Evolutionary conservation across 1,284 basidiomycete species (phyloP), one percentile per base, ranked within the genome.

Genomic region (Heterobasidion annosum): DNA sequence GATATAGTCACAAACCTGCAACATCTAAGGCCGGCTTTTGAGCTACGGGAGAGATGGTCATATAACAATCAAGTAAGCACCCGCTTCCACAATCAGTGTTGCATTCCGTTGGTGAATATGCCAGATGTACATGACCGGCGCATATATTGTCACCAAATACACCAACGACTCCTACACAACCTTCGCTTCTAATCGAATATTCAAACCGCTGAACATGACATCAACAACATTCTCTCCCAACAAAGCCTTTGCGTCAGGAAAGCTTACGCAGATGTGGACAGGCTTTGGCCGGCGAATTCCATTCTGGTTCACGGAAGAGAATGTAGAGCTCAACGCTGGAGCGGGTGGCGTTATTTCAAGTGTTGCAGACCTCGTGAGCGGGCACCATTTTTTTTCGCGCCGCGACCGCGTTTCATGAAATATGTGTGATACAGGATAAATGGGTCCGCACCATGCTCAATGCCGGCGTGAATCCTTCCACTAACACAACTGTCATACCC

Each of bases 361-460:
- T 43, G 56, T 59, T 3, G 55, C 59, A 32, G 66, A 67, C 46
- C 49, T 67, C 59, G 63, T 65, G 44, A 13, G 61, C 32, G 5
- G n/a, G 10, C 34, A 34, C 16, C n/a, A 34, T 13, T 2, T 37
- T 35, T 35, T 18, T 34, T 25, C 49, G 6, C 25, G 25, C 44
- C 25, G 15, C 47, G 34, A 43, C 44, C 40, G 25, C 9, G 48
- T 8, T 37, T 34, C 18, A 5, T 25, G 25, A 25, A 4, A 25
- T 25, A 25, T 25, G 25, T 4, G 25, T 25, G 25, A 25, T 5
- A 40, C 16, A 77, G 75, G 64, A 67, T 1, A 67, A 63, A 25
- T 79, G 77, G 77, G 57, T 75, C 0, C 67, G 68, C 2, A 72
- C 70, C 61, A 67, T 77, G 1, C 58, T 79, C 10, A 72, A 74